These are phyloP conservation scores for Albifimbria verrucaria DNA, from an alignment of 2,329 filamentous ascomycete species.

Conservation along the genomic window DNA sequence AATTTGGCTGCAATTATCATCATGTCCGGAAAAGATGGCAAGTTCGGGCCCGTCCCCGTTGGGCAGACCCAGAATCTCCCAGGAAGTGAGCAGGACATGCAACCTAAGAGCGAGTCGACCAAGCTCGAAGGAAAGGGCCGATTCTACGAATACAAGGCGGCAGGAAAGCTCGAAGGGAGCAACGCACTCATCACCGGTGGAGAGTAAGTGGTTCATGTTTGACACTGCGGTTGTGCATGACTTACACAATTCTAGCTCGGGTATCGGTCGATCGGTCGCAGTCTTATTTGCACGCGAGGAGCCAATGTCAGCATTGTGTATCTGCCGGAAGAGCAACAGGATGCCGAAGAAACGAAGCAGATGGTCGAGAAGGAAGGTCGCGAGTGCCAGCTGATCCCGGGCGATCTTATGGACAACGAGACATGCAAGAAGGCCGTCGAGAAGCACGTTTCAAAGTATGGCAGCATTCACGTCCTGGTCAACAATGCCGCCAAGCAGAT, in stretches of 20 bases:
- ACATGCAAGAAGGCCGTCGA: slow-evolving; percentile 50
- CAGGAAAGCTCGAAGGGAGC: slow-evolving; percentile 45
- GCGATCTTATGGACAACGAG: slow-evolving; percentile 46
- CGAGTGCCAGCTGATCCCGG: slow-evolving; percentile 43
- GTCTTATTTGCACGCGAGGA: slow-evolving; percentile 55
- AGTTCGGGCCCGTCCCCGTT: slow-evolving; percentile 30
- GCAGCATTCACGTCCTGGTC: slow-evolving; percentile 47
- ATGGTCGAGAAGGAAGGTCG: slow-evolving; percentile 48
- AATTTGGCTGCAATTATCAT: not conserved
- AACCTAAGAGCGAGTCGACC: slow-evolving; percentile 36
- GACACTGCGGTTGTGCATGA: not conserved
- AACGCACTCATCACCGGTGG: slow-evolving; percentile 55
- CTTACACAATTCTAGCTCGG: slow-evolving; percentile 34
- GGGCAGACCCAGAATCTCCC: slow-evolving; percentile 34
- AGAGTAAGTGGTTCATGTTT: slow-evolving; percentile 37
- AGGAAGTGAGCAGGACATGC: slow-evolving; percentile 34
- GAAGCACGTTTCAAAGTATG: slow-evolving; percentile 47
- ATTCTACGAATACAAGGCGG: slow-evolving; percentile 37
- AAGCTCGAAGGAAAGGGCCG: slow-evolving; percentile 35
- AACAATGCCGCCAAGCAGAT: slow-evolving; percentile 59
- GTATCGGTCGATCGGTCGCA: slow-evolving; percentile 52
- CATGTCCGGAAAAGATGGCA: slow-evolving; percentile 19
- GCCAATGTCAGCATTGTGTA: slow-evolving; percentile 55
- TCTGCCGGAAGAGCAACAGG: slow-evolving; percentile 51
- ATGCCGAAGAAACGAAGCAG: slow-evolving; percentile 51